phyloP scores from a whole-genome alignment of 495 filamentous ascomycete species.

The Penicillium chermesinum region DNA sequence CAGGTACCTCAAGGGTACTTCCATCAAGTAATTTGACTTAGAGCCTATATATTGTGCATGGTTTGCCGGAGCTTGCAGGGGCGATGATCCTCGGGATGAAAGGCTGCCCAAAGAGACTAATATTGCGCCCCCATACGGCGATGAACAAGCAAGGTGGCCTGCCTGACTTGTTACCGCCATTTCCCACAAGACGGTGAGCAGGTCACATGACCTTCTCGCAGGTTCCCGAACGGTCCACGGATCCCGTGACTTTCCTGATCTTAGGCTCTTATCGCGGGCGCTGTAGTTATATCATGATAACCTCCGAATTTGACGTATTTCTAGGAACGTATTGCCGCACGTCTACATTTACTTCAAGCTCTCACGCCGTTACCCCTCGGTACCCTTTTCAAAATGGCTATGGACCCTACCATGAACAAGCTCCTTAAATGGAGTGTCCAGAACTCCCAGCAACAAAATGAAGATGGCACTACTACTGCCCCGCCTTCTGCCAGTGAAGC shows the following conservation, averaged over 20 bases:
- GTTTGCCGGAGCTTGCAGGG: too few relatives aligned
- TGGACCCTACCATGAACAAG: constrained; percentile 59
- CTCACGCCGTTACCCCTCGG: too few relatives aligned
- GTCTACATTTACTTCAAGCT: too few relatives aligned
- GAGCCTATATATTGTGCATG: not conserved
- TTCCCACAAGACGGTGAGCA: constrained; percentile 3
- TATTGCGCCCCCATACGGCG: constrained; percentile 1
- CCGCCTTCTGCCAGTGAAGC: constrained; percentile 36
- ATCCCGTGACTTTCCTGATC: constrained; percentile 3
- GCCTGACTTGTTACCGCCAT: constrained; percentile 14
- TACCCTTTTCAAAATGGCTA: constrained; percentile 28
- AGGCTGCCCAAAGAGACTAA: not conserved
- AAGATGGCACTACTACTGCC: constrained; percentile 32
- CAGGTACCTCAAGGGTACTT: constrained; percentile 13
- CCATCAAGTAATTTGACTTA: not conserved
- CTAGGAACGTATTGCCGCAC: too few relatives aligned
- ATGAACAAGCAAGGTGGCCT: constrained; percentile 1
- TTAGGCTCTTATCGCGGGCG: constrained; percentile 1
- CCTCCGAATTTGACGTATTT: not conserved
- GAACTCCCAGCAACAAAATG: constrained; percentile 52
- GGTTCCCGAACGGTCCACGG: constrained; percentile 19
- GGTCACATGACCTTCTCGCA: constrained; percentile 19
- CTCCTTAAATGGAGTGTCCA: constrained; percentile 95
- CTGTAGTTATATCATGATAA: not conserved
- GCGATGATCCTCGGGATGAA: too few relatives aligned